Evolutionary conservation across 129 eudicot genomes (phyloP).

Genomic region (Solidago caesia): DNA sequence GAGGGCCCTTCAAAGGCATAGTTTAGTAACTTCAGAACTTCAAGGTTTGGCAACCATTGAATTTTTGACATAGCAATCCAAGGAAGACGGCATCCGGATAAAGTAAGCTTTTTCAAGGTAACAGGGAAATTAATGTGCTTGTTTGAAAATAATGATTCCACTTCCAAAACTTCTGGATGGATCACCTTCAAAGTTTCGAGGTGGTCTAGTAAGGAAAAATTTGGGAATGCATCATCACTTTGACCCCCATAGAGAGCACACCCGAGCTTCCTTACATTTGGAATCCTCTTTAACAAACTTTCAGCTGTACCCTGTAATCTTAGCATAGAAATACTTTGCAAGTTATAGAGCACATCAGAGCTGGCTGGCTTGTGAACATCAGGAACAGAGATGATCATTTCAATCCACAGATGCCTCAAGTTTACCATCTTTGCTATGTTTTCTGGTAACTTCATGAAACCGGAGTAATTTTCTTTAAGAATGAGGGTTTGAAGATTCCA

Average conservation of each 20-base stretch:
- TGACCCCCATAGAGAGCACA: slow-evolving; percentile 28
- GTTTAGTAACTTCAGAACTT: slow-evolving; percentile 34
- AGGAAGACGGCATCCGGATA: slow-evolving; percentile 14
- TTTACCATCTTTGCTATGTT: slow-evolving; percentile 31
- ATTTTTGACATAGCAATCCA: slow-evolving; percentile 37
- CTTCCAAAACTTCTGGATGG: slow-evolving; percentile 17
- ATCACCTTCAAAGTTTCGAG: slow-evolving; percentile 32
- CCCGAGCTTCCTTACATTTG: slow-evolving; percentile 34
- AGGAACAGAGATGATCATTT: slow-evolving; percentile 33
- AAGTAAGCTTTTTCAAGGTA: slow-evolving; percentile 32
- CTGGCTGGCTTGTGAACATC: slow-evolving; percentile 19
- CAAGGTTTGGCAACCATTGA: slow-evolving; percentile 47
- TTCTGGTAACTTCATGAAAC: slow-evolving; percentile 33
- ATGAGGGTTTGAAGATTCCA: slow-evolving; percentile 66
- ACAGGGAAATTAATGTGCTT: slow-evolving; percentile 28
- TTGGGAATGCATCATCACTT: slow-evolving; percentile 12
- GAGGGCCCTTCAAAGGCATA: slow-evolving; percentile 34
- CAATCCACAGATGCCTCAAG: slow-evolving; percentile 34
- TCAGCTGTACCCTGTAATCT: slow-evolving; percentile 32
- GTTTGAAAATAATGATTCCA: slow-evolving; percentile 7
- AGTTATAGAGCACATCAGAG: slow-evolving; percentile 22
- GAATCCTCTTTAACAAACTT: slow-evolving; percentile 30
- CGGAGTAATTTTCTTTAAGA: slow-evolving; percentile 27
- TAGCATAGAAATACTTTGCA: slow-evolving; percentile 36
- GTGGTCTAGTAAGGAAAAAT: slow-evolving; percentile 18